Evolutionary conservation across 495 filamentous ascomycete species (phyloP).

Genomic region (Aspergillus wentii): DNA sequence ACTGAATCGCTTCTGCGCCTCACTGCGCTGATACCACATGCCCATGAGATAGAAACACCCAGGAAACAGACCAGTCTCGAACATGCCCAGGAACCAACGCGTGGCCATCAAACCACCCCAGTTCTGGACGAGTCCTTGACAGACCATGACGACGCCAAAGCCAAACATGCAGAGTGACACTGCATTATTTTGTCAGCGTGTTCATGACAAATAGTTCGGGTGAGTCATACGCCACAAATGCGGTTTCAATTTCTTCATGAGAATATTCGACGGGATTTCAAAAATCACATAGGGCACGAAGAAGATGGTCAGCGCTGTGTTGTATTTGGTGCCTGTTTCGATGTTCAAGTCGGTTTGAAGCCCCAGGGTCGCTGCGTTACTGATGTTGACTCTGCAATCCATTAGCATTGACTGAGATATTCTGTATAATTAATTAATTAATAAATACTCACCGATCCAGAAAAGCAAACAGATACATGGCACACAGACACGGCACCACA

Average conservation of each 20-base stretch:
- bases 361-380: conserved; percentile 50
- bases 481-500: conserved; percentile 68
- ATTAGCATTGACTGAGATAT: too few species aligned
- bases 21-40: conserved; percentile 82
- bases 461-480: conserved; percentile 77
- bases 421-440: too few species aligned
- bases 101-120: conserved; percentile 68
- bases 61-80: conserved; percentile 75
- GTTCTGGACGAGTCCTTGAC: conserved; percentile 70
- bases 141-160: conserved; percentile 68
- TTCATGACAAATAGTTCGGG: conserved; percentile 1
- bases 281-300: conserved; percentile 76
- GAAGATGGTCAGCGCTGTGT: conserved; percentile 67
- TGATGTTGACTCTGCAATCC: conserved; percentile 48
- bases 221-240: conserved; percentile 52
- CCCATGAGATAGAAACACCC: conserved; percentile 71
- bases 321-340: conserved; percentile 46
- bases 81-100: conserved; percentile 76
- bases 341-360: conserved; percentile 56
- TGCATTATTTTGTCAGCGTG: conserved; percentile 3
- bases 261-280: conserved; percentile 73
- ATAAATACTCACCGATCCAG: conserved; percentile 54
- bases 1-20: conserved; percentile 81
- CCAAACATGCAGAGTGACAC: conserved; percentile 67
- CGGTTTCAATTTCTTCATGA: conserved; percentile 66